phyloP scores from a whole-genome alignment of 768 basidiomycete species.

The Wakefieldia striispora region DNA sequence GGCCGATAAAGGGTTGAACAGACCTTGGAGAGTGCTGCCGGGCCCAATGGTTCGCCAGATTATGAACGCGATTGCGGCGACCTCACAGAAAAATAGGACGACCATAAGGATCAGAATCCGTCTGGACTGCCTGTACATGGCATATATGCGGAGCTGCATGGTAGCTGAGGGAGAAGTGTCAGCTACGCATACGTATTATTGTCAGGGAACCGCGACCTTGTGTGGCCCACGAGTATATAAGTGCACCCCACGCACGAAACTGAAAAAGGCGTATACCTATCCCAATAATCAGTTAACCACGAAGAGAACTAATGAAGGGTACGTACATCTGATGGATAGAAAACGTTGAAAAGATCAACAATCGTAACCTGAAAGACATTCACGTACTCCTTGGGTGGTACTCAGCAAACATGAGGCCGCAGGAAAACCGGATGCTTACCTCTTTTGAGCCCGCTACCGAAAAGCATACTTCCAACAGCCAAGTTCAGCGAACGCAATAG shows the following conservation, averaged over 20 bases:
- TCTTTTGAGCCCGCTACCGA: constrained; percentile 13
- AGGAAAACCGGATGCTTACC: constrained; percentile 7
- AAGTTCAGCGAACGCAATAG: background rate
- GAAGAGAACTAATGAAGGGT: background rate
- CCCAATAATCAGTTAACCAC: background rate
- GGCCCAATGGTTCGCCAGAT: constrained; percentile 30
- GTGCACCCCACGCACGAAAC: constrained; percentile 34
- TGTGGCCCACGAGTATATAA: constrained; percentile 31
- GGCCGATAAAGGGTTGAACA: background rate
- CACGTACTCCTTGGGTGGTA: constrained; percentile 23
- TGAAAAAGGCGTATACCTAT: constrained; percentile 28
- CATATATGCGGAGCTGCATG: constrained; percentile 35
- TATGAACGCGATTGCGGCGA: constrained; percentile 21
- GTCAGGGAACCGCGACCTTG: constrained; percentile 21
- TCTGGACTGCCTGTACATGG: constrained; percentile 30
- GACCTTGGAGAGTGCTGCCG: constrained; percentile 20
- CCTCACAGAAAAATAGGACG: constrained; percentile 20
- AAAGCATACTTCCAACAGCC: constrained; percentile 17
- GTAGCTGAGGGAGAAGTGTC: constrained; percentile 19
- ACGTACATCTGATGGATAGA: constrained; percentile 21
- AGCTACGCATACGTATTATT: background rate
- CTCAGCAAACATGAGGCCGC: background rate
- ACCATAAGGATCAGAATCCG: constrained; percentile 20
- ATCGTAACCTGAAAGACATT: background rate
- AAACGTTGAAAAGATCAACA: background rate